phyloP scores from a whole-genome alignment of 2,329 filamentous ascomycete species.

The Herpotrichia juniperi region DNA sequence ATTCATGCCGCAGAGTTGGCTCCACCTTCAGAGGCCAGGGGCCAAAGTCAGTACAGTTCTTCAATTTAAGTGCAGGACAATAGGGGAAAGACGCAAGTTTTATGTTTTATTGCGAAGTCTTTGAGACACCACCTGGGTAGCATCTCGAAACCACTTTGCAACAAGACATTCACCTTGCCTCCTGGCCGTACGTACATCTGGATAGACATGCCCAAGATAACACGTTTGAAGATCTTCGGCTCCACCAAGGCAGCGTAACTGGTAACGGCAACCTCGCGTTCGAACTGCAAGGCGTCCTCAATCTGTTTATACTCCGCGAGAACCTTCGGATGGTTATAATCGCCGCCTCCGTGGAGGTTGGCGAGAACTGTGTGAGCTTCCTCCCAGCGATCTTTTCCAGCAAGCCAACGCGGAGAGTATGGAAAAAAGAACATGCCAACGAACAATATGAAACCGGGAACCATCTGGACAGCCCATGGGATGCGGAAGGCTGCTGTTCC shows the following conservation, averaged over 20 bases:
- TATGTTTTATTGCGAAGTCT: no score
- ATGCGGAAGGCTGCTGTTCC: conserved; percentile 47
- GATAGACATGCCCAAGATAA: conserved; percentile 63
- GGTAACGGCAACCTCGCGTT: conserved; percentile 58
- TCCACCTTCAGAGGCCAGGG: no score
- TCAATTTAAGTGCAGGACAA: no score
- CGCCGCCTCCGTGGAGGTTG: conserved; percentile 63
- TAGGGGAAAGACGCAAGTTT: no score
- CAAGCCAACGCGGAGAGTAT: conserved; percentile 71
- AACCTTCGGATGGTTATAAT: conserved; percentile 64
- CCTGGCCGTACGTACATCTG: no score
- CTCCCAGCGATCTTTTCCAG: conserved; percentile 70
- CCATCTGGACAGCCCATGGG: conserved; percentile 52
- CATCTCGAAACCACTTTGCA: no score
- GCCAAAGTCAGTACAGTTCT: no score
- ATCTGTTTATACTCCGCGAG: conserved; percentile 69
- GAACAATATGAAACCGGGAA: conserved; percentile 48
- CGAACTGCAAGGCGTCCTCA: conserved; percentile 60
- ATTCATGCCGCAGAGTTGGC: conserved; percentile 65
- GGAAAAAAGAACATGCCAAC: conserved; percentile 50
- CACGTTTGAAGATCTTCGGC: conserved; percentile 61
- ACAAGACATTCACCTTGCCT: no score
- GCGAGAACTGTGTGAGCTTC: conserved; percentile 64
- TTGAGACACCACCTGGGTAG: no score
- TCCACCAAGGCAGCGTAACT: conserved; percentile 58